Base-by-base conservation (phyloP, 495 filamentous ascomycete species). In the Tetracladium setigerum region DNA sequence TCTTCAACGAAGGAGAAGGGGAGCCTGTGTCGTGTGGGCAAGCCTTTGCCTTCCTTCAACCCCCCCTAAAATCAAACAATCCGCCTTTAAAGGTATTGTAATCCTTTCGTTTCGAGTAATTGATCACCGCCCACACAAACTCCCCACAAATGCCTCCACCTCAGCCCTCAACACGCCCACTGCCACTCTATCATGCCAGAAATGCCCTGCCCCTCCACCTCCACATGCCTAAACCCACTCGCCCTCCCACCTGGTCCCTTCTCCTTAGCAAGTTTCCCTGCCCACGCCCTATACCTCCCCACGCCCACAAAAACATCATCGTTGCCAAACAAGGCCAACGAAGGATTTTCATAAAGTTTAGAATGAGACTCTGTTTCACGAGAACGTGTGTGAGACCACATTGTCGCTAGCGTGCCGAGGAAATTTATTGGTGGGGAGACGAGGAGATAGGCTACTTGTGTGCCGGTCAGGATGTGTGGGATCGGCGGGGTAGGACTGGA, bases 341-440 rank as follows among this genome's bases (percentile, higher is more conserved):
- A 84, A 1, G 72, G 66, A 52, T 84, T 27, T 27, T 27, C 22
- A 7, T 38, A 19, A 3, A 31, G 38, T 16, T 33, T 39, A 27
- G 16, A 11, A 7, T 27, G 22, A 3, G 22, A 27, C 7, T 27
- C 22, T 27, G 22, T 27, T 27, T 27, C 22, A n/a, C 35, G n/a
- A 10, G 52, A 53, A 0, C n/a, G 12, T 5, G 38, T n/a, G 38
- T 16, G 19, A 59, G 54, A 38, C 17, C 78, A 82, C 47, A 77
- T 57, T 3, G 77, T 86, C 15, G 74, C 66, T 12, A 85, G 64
- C 44, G 65, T 70, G 22, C 73, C 79, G 16, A 82, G 58, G 0
- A 86, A 69, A 1, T 83, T 78, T 18, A 89, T 69, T 2, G 90
- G 70, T 2, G 90, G 89, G 4, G 88, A 95, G 31, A 97, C 70